A percentile compares a stretch with the other conserved stretches of the same genome.
Evolutionary conservation across 2,329 filamentous ascomycete genomes (phyloP).

Genomic region (Fusarium zealandicum): DNA sequence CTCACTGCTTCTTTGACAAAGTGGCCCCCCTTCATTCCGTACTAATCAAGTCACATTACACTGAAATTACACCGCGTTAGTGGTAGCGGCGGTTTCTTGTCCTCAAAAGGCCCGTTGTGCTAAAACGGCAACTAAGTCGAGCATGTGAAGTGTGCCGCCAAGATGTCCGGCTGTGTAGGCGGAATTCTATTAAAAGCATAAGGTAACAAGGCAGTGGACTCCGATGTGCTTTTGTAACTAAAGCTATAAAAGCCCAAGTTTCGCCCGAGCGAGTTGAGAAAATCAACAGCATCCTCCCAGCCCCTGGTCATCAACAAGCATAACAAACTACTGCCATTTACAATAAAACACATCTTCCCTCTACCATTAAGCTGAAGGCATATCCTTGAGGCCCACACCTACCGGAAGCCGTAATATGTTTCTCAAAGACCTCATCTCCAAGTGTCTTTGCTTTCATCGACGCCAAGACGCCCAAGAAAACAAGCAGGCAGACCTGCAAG

Average conservation of each 20-base stretch:
- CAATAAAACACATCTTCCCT: not conserved
- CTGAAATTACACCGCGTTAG: too few relatives aligned
- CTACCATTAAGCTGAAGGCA: too few relatives aligned
- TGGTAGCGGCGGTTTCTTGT: too few relatives aligned
- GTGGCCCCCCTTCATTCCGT: too few relatives aligned
- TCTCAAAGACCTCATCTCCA: slow-evolving; percentile 11
- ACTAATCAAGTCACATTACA: too few relatives aligned
- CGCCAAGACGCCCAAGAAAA: slow-evolving; percentile 1
- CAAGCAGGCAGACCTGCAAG: not conserved
- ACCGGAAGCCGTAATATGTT: slow-evolving; percentile 1
- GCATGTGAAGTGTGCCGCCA: not conserved
- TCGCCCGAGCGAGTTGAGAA: not conserved
- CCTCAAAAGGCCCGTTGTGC: too few relatives aligned
- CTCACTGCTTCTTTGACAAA: too few relatives aligned
- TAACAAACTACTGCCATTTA: not conserved
- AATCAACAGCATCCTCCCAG: not conserved
- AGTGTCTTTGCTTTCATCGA: slow-evolving; percentile 2
- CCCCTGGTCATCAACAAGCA: not conserved
- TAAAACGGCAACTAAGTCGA: too few relatives aligned
- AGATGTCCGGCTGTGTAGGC: not conserved
- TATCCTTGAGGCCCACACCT: not conserved
- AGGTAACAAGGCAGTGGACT: not conserved
- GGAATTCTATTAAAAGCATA: too few relatives aligned
- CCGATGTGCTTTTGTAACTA: not conserved
- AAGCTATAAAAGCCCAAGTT: not conserved